Evolutionary conservation across 2,329 filamentous ascomycete genomes (phyloP).

Genomic region (Colletotrichum sansevieriae): DNA sequence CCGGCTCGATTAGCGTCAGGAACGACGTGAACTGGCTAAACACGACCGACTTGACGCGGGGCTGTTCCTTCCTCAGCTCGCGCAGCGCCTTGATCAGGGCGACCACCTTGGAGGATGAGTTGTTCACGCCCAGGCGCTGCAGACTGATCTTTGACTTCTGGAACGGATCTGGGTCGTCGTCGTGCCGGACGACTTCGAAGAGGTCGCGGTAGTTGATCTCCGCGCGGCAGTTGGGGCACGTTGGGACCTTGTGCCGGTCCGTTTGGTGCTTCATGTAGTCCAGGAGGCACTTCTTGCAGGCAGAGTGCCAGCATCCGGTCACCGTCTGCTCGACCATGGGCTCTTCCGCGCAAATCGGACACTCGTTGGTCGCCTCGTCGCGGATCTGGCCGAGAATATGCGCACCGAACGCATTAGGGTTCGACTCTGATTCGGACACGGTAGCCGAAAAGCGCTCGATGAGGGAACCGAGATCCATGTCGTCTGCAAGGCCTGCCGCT

Average conservation of each 20-base stretch:
- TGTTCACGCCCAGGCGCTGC: slow-evolving; percentile 70
- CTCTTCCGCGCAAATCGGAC: slow-evolving; percentile 94
- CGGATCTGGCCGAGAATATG: slow-evolving; percentile 93
- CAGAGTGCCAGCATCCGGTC: slow-evolving; percentile 97
- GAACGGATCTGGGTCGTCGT: slow-evolving; percentile 65
- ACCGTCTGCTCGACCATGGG: slow-evolving; percentile 96
- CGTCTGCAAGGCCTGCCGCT: slow-evolving; percentile 85
- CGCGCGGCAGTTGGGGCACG: slow-evolving; percentile 92
- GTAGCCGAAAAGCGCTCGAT: slow-evolving; percentile 85
- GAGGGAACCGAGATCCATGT: slow-evolving; percentile 93
- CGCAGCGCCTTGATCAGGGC: slow-evolving; percentile 83
- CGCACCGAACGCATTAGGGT: slow-evolving; percentile 81
- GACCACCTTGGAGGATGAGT: slow-evolving; percentile 90
- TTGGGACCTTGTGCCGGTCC: slow-evolving; percentile 79
- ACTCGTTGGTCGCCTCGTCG: slow-evolving; percentile 88
- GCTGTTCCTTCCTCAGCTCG: slow-evolving; percentile 73
- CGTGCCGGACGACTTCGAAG: slow-evolving; percentile 91
- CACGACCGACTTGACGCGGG: slow-evolving; percentile 85
- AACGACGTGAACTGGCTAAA: slow-evolving; percentile 99
- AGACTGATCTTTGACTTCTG: slow-evolving; percentile 68
- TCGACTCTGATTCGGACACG: slow-evolving; percentile 68
- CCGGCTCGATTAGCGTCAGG: slow-evolving; percentile 88
- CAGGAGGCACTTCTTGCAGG: slow-evolving; percentile 93
- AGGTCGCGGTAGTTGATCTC: slow-evolving; percentile 85
- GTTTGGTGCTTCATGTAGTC: slow-evolving; percentile 90